Base-by-base conservation (phyloP, 2,329 filamentous ascomycete genomes). In the Alternaria infectoria region DNA sequence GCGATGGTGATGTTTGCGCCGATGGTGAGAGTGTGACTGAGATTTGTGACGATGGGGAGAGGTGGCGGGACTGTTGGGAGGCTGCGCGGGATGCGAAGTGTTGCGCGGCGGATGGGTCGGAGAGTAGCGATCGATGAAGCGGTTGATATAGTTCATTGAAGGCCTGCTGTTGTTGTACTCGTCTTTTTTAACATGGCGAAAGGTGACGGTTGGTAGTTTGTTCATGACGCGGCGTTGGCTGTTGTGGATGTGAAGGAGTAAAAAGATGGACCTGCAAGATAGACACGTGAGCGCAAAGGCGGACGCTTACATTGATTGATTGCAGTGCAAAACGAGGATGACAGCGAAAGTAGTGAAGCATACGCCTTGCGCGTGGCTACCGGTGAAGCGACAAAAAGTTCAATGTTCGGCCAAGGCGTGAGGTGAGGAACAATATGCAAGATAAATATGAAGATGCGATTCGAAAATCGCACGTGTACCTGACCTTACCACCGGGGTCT, bases 71-170 rank as follows among this genome's bases (percentile, higher is more conserved):
- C n/a, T 54, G 11, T n/a, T 58, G 15, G 28, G 45, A 40, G 36
- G 44, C 11, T 25, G 46, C 15, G 4, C 21, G 11, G 15, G 19
- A 50, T 4, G 58, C 23, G 11, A 19, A 28, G 36, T 15, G 50
- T 50, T 52, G 28, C 21, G 57, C 50, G 26, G n/a, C n/a, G 32
- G n/a, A 6, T 26, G 47, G 13, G 2, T n/a, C 15, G 36, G 30
- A 10, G 54, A 43, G 47, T 52, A 21, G 43, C 50, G 63, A 40
- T 66, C 49, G 23, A 69, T 40, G 32, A 61, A 62, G 40, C 57
- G 62, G 56, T 59, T 61, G 45, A 70, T 55, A 57, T 61, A 66
- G 19, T 67, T 49, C 62, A 65, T 60, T 57, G 51, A 65, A 30
- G 28, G 19, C 21, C 19, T 23, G 23, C 17, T 45, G 17, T 23